A percentile compares a stretch with the other conserved stretches of the same genome.
Conservation (phyloP, 805 yeast genomes). For the Kluyveromyces siamensis region DNA sequence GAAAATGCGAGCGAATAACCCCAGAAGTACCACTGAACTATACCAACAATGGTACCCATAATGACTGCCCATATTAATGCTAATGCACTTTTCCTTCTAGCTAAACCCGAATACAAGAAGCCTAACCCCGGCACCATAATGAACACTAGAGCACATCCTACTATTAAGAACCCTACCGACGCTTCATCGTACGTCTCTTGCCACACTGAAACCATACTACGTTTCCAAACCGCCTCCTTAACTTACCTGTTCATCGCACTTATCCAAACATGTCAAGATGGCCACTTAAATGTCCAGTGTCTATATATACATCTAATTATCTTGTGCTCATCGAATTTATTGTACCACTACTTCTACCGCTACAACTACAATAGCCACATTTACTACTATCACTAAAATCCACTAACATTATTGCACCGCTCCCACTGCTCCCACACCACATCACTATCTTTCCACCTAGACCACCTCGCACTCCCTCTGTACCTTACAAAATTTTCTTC, state of each 20-base stretch:
- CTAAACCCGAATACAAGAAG: slow-evolving; percentile 83
- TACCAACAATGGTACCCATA: slow-evolving; percentile 62
- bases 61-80: slow-evolving; percentile 77
- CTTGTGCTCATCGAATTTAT: neutral
- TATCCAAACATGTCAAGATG: no score
- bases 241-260: neutral
- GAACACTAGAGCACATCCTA: slow-evolving; percentile 66
- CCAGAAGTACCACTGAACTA: slow-evolving; percentile 96
- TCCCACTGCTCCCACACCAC: no score
- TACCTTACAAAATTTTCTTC: no score
- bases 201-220: slow-evolving; percentile 15
- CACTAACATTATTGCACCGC: no score
- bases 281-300: neutral
- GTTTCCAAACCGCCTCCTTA: neutral
- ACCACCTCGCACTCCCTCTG: no score
- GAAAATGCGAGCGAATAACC: slow-evolving; percentile 92
- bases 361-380: no score
- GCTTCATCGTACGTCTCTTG: slow-evolving; percentile 37
- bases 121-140: slow-evolving; percentile 95
- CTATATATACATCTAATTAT: neutral
- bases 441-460: no score
- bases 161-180: slow-evolving; percentile 41
- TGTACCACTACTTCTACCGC: no score
- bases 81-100: slow-evolving; percentile 82
- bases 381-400: no score